Percentiles rank a stretch among this genome's conserved stretches.
These are phyloP conservation scores for Anaeromyces robustus DNA, from an alignment of 192 early-diverging fungal species.

Conservation along the genomic window DNA sequence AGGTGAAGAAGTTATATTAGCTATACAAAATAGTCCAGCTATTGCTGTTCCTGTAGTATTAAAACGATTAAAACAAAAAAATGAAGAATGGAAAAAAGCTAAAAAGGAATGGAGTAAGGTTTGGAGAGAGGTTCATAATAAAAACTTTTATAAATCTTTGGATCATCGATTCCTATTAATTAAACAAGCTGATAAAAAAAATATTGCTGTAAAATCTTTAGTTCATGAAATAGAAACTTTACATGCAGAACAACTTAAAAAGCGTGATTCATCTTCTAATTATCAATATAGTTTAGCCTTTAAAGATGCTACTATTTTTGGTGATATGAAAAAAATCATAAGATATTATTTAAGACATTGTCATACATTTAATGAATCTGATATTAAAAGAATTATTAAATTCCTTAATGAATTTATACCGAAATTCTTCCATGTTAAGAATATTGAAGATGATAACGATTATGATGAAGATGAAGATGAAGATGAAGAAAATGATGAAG, in stretches of 20 bases:
- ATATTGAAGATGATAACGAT: neutral
- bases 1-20: conserved; percentile 77
- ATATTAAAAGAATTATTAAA: neutral
- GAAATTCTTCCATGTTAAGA: neutral
- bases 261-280: conserved; percentile 1
- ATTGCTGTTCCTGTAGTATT: conserved; percentile 86
- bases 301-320: neutral
- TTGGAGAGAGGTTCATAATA: conserved; percentile 85
- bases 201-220: conserved; percentile 57
- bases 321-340: neutral
- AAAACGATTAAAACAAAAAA: conserved; percentile 90
- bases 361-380: neutral
- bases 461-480: neutral
- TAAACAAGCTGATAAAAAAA: conserved; percentile 73
- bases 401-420: neutral
- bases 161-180: conserved; percentile 90
- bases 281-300: neutral
- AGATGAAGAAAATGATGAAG: neutral
- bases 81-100: conserved; percentile 91
- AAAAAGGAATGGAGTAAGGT: conserved; percentile 91
- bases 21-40: conserved; percentile 78
- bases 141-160: conserved; percentile 87
- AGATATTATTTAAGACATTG: neutral
- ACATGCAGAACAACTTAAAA: conserved; percentile 63
- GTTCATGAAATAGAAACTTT: conserved; percentile 73